These are phyloP conservation scores for Dictyophora rubrovolvata DNA, from an alignment of 768 basidiomycete genomes.

Conservation along the genomic window DNA sequence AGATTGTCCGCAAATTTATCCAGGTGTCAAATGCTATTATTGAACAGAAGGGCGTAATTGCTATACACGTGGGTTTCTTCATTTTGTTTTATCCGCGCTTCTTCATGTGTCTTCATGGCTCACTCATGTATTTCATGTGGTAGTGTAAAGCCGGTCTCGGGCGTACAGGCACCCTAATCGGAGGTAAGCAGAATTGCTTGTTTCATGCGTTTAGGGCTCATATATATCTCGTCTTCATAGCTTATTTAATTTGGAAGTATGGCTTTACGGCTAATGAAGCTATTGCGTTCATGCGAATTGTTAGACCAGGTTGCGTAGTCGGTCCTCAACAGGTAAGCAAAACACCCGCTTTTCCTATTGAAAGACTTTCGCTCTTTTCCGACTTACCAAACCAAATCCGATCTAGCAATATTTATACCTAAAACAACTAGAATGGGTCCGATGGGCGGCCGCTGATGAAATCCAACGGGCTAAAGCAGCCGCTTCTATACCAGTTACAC, in stretches of 20 bases:
- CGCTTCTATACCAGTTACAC: slow-evolving; percentile 65
- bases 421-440: slow-evolving; percentile 88
- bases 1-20: slow-evolving; percentile 88
- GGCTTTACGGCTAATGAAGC: slow-evolving; percentile 93
- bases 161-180: slow-evolving; percentile 91
- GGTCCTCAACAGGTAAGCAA: slow-evolving; percentile 61
- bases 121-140: slow-evolving; percentile 6
- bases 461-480: slow-evolving; percentile 42
- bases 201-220: background rate
- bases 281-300: slow-evolving; percentile 96
- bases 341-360: background rate
- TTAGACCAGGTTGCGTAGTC: slow-evolving; percentile 88
- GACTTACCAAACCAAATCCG: slow-evolving; percentile 6
- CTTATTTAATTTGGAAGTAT: slow-evolving; percentile 98
- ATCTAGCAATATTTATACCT: slow-evolving; percentile 79
- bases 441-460: slow-evolving; percentile 87
- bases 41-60: slow-evolving; percentile 69
- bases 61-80: slow-evolving; percentile 63
- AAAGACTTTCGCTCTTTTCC: background rate
- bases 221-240: slow-evolving; percentile 23
- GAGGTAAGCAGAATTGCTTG: slow-evolving; percentile 26
- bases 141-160: slow-evolving; percentile 96
- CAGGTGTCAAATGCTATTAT: slow-evolving; percentile 73
- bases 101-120: slow-evolving; percentile 15
- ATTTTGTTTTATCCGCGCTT: slow-evolving; percentile 12